These are phyloP conservation scores for Dictyostelium brefeldianum DNA, from an alignment of 78 protist genomes.

Conservation along the genomic window DNA sequence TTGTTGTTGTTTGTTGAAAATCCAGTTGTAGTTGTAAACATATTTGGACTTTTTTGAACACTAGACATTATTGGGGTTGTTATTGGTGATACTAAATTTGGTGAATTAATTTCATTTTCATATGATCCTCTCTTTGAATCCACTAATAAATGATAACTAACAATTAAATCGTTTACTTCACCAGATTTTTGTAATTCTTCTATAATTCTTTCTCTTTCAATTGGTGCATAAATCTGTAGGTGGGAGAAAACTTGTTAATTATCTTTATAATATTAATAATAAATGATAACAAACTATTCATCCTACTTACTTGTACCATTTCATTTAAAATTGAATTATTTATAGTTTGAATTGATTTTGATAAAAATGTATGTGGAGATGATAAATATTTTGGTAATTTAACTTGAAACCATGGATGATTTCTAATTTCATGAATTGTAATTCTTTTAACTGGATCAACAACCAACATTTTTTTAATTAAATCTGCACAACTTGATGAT, in stretches of 20 bases:
- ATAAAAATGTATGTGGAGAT: conserved; percentile 53
- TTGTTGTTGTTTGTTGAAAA: background rate
- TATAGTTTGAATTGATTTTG: conserved; percentile 46
- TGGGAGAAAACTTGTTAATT: background rate
- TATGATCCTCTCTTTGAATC: conserved; percentile 53
- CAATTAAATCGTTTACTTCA: conserved; percentile 64
- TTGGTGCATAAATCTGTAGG: conserved; percentile 13
- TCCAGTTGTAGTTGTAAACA: conserved; percentile 2
- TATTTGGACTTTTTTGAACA: background rate
- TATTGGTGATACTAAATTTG: background rate
- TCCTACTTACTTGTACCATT: conserved; percentile 34
- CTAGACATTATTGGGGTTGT: conserved; percentile 17
- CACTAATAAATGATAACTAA: conserved; percentile 62
- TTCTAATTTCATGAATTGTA: conserved; percentile 93
- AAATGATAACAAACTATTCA: background rate
- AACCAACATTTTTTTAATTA: conserved; percentile 95
- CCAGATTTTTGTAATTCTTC: conserved; percentile 62
- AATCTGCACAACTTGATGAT: conserved; percentile 87
- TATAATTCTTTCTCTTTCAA: conserved; percentile 26
- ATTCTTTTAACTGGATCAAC: conserved; percentile 97
- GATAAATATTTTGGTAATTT: conserved; percentile 90
- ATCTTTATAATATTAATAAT: background rate
- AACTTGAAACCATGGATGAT: conserved; percentile 93
- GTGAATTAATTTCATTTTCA: conserved; percentile 22
- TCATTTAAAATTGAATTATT: conserved; percentile 48